A percentile compares a stretch with the other conserved stretches of the same genome.
Conservation (phyloP, 257 asterid genomes). For the Salvia rosmarinus region DNA sequence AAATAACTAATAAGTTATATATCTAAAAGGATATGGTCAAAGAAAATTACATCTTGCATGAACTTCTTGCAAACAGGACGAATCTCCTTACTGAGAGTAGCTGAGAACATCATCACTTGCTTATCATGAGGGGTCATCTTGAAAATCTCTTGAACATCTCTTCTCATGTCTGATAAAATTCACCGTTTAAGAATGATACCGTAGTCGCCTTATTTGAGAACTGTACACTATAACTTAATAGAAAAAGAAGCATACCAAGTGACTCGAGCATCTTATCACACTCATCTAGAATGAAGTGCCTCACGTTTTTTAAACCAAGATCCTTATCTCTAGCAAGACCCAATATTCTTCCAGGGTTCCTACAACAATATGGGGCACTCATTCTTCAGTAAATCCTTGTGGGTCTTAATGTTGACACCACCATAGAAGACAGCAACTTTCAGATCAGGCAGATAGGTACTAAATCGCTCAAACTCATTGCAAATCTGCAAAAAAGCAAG, state of each 20-base stretch:
- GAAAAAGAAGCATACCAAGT: slow-evolving; percentile 40
- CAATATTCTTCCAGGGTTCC: slow-evolving; percentile 57
- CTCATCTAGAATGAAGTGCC: slow-evolving; percentile 55
- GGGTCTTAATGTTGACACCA: slow-evolving; percentile 49
- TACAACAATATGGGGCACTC: slow-evolving; percentile 52
- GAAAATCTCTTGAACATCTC: slow-evolving; percentile 80
- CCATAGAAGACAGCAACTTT: slow-evolving; percentile 54
- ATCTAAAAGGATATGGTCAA: slow-evolving; percentile 35
- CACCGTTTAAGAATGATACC: not conserved
- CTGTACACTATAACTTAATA: not conserved
- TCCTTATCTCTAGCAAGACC: slow-evolving; percentile 46
- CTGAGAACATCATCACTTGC: slow-evolving; percentile 95
- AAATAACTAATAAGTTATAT: slow-evolving; percentile 13
- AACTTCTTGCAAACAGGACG: slow-evolving; percentile 93
- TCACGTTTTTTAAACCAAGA: slow-evolving; percentile 47
- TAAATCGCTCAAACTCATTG: slow-evolving; percentile 50
- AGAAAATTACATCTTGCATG: slow-evolving; percentile 80
- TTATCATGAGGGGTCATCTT: slow-evolving; percentile 86
- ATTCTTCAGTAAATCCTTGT: slow-evolving; percentile 49
- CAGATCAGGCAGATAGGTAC: slow-evolving; percentile 50
- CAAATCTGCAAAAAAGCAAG: slow-evolving; percentile 39
- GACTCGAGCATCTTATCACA: slow-evolving; percentile 55
- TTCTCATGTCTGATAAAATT: slow-evolving; percentile 66
- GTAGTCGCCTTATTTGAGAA: not conserved
- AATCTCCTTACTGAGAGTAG: slow-evolving; percentile 84